phyloP scores from a whole-genome alignment of 768 basidiomycete genomes.

The Lactarius hatsudake region DNA sequence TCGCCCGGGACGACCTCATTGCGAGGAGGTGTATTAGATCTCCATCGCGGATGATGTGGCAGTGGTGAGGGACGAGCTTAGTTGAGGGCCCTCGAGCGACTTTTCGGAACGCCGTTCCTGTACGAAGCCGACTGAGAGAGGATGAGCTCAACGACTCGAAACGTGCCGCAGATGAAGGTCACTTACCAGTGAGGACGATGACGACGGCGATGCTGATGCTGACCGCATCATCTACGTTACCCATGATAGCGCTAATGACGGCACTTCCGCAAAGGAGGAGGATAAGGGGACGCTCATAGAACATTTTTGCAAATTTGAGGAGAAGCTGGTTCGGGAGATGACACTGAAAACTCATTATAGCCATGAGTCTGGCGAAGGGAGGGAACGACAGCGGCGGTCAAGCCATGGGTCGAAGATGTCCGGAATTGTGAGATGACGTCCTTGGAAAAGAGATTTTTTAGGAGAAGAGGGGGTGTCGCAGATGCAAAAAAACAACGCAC shows the following conservation, averaged over 20 bases:
- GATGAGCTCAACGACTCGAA: background rate
- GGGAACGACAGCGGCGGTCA: conserved; percentile 60
- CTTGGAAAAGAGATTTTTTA: conserved; percentile 38
- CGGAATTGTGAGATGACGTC: conserved; percentile 72
- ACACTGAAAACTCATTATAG: conserved; percentile 93
- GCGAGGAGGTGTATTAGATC: conserved; percentile 79
- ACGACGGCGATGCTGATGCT: conserved; percentile 90
- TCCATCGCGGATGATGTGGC: conserved; percentile 81
- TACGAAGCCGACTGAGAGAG: conserved; percentile 78
- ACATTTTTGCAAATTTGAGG: conserved; percentile 90
- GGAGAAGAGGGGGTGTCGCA: too few species aligned
- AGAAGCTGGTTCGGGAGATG: conserved; percentile 73
- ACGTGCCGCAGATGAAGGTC: background rate
- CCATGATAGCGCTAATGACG: conserved; percentile 84
- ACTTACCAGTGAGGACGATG: conserved; percentile 87
- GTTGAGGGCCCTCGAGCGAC: conserved; percentile 89
- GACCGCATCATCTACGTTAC: conserved; percentile 92
- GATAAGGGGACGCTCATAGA: conserved; percentile 93
- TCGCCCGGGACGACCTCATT: conserved; percentile 95
- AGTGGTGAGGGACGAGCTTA: conserved; percentile 97
- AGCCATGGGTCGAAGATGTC: conserved; percentile 59
- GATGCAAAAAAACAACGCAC: conserved; percentile 14
- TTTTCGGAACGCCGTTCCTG: conserved; percentile 95
- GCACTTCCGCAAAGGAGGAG: conserved; percentile 89
- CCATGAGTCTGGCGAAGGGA: conserved; percentile 67